Percentiles rank a stretch among this genome's conserved stretches.
phyloP scores from a whole-genome alignment of 805 yeast genomes.

The Lachancea mirantina region DNA sequence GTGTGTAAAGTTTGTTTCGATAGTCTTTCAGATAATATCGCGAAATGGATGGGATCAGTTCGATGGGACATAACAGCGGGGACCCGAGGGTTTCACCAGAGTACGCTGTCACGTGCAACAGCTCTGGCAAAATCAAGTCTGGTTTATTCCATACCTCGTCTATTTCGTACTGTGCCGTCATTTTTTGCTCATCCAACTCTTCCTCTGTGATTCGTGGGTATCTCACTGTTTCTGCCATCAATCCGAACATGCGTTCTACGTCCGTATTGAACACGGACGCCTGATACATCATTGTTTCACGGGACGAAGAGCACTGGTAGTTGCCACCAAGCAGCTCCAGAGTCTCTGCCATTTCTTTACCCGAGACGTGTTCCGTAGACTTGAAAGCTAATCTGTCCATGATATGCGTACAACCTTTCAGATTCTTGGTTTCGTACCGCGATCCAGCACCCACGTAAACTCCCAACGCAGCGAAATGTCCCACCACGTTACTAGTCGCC shows the following conservation, averaged over 20 bases:
- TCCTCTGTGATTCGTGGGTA: constrained; percentile 59
- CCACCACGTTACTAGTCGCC: constrained; percentile 78
- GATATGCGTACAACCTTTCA: constrained; percentile 75
- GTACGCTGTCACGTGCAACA: constrained; percentile 82
- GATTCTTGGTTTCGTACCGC: constrained; percentile 56
- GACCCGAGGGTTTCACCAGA: constrained; percentile 67
- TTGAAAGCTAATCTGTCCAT: constrained; percentile 82
- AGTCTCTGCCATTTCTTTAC: constrained; percentile 63
- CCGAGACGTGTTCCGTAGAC: constrained; percentile 52
- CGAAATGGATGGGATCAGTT: constrained; percentile 49
- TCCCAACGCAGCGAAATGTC: constrained; percentile 88
- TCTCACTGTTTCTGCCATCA: constrained; percentile 71
- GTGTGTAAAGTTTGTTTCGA: constrained; percentile 60
- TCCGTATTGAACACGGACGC: constrained; percentile 89
- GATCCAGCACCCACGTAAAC: constrained; percentile 88
- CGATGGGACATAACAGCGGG: constrained; percentile 77
- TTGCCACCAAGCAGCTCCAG: constrained; percentile 86
- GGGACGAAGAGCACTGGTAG: constrained; percentile 83
- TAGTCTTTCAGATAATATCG: constrained; percentile 50
- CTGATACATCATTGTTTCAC: constrained; percentile 90
- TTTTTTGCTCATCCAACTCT: constrained; percentile 68
- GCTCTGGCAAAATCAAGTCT: constrained; percentile 79
- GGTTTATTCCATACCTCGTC: constrained; percentile 77
- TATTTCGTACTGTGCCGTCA: constrained; percentile 73
- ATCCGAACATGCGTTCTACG: constrained; percentile 66